Evolutionary conservation across 805 yeast genomes (phyloP), one percentile per base, ranked within the genome.

Genomic region (Wickerhamomyces canadensis): DNA sequence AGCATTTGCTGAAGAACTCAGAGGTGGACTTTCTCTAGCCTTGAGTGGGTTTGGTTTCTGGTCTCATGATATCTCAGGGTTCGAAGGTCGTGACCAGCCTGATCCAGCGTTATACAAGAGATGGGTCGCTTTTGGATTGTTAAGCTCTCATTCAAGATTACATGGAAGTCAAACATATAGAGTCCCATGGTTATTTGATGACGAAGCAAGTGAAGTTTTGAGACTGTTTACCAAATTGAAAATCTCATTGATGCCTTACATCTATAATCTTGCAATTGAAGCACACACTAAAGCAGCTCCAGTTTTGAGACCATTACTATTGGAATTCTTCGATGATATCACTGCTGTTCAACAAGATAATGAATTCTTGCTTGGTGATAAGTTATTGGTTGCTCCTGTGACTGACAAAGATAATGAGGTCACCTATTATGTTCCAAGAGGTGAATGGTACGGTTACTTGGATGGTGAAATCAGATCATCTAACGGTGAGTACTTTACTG

Each of bases 171-270:
- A 40, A 5, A 40, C 50, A 17, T 48, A 48, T 32, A 44, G 52
- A 36, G 52, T 48, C 11, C 52, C 52, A 27, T 48, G 52, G 52
- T 43, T 45, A 39, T 48, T 45, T 34, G 52, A 48, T 32, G 52
- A 48, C 25, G 52, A 48, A 31, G 33, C 50, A 6, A 40, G 45
- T 15, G 48, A 37, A 21, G 52, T 48, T 13, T 31, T 48, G 19
- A 41, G 42, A 5, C 36, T 38, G 4, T 48, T 48, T 41, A 45
- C 52, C 34, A 40, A 45, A 36, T 29, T 48, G 38, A 48, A 48
- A 34, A 36, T 45, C 19, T 45, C 50, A 14, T 31, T 48, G 38
- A 48, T 48, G 52, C 52, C 52, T 32, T 48, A 48, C 33, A 41
- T 48, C 19, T 48, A 48, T 31, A 31, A 36, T 13, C 11, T 35